Conservation (phyloP, 2,329 filamentous ascomycete genomes). For the Hypoxylon rubiginosum region DNA sequence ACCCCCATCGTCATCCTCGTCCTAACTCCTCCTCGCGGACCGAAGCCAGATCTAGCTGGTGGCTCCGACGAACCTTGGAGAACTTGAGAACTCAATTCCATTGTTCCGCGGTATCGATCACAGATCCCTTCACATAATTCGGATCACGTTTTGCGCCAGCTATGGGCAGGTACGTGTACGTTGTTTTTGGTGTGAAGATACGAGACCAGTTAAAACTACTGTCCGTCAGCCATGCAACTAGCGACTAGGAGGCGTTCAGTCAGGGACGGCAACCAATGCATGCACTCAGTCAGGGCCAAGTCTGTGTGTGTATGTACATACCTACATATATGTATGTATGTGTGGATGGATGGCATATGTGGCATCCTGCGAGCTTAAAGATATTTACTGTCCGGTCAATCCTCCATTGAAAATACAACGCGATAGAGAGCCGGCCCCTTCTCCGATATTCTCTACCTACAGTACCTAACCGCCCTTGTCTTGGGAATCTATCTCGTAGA, state of each 20-base stretch:
- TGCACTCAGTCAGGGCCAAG: constrained; percentile 54
- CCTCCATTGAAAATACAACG: constrained; percentile 39
- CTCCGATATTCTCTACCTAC: constrained; percentile 6
- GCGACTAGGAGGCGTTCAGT: constrained; percentile 42
- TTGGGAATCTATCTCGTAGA: neutral
- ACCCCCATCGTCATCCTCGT: constrained; percentile 44
- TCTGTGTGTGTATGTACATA: constrained; percentile 39
- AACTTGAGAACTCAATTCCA: constrained; percentile 28
- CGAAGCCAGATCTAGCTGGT: constrained; percentile 46
- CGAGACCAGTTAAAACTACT: constrained; percentile 11
- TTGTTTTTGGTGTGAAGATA: constrained; percentile 5
- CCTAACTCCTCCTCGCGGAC: constrained; percentile 44
- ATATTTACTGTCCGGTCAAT: constrained; percentile 37
- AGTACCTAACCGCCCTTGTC: constrained; percentile 1
- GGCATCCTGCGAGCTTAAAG: constrained; percentile 48
- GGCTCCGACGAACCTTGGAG: constrained; percentile 38
- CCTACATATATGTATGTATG: constrained; percentile 25
- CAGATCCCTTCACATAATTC: constrained; percentile 21
- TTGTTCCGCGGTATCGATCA: constrained; percentile 23
- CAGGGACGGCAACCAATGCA: constrained; percentile 56
- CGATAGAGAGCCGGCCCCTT: constrained; percentile 21
- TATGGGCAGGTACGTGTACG: constrained; percentile 8
- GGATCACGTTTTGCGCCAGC: constrained; percentile 12
- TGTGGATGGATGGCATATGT: constrained; percentile 44
- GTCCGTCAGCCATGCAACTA: constrained; percentile 46